These are phyloP conservation scores for Lentinus polychrous DNA, from an alignment of 1,284 basidiomycete genomes.

Conservation along the genomic window DNA sequence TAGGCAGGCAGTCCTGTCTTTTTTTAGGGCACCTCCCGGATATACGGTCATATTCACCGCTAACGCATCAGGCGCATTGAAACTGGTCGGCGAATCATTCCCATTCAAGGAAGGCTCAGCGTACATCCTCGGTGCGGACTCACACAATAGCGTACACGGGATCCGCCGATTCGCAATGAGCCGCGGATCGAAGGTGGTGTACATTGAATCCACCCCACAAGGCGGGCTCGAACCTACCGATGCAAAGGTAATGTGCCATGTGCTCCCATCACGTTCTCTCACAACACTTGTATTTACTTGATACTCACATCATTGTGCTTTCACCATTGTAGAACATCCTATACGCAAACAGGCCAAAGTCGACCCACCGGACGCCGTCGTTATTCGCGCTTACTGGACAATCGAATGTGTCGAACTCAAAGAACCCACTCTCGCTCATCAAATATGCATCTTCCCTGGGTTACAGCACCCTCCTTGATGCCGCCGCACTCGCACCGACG, in stretches of 20 bases:
- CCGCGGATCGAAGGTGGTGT: constrained; percentile 49
- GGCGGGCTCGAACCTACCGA: constrained; percentile 54
- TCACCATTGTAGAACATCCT: constrained; percentile 21
- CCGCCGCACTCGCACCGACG: constrained; percentile 72
- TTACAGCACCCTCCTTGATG: constrained; percentile 70
- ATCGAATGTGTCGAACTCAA: constrained; percentile 73
- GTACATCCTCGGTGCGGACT: constrained; percentile 65
- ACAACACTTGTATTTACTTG: background rate
- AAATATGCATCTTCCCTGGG: constrained; percentile 59
- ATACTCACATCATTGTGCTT: constrained; percentile 25
- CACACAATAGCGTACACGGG: constrained; percentile 82
- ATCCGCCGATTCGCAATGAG: constrained; percentile 62
- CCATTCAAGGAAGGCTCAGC: constrained; percentile 52
- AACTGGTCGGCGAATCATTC: constrained; percentile 75
- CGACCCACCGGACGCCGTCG: constrained; percentile 37
- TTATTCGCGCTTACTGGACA: constrained; percentile 74
- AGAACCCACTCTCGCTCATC: constrained; percentile 33
- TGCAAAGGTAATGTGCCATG: constrained; percentile 43
- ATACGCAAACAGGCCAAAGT: constrained; percentile 34
- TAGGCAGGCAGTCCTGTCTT: constrained; percentile 59
- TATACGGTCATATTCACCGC: constrained; percentile 79
- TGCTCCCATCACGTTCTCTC: constrained; percentile 9
- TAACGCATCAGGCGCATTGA: constrained; percentile 74
- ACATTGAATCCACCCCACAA: constrained; percentile 54
- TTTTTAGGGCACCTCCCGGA: constrained; percentile 64